Evolutionary conservation across 2,329 filamentous ascomycete species (phyloP).

Genomic region (Monosporascus sp.): DNA sequence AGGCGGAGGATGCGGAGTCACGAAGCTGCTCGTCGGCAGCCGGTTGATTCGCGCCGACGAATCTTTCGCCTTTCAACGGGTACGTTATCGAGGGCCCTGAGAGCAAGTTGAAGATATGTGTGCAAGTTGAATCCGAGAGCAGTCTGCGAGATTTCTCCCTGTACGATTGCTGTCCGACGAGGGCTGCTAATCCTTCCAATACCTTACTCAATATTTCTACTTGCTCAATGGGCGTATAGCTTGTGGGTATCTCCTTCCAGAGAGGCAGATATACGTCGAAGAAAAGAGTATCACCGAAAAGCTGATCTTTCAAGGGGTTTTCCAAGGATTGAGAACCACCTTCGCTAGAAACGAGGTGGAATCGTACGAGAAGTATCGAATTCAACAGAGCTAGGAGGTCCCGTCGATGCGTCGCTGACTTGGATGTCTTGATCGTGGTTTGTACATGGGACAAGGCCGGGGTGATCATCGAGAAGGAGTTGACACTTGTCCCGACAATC

Average conservation of each 20-base stretch:
- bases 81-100: constrained; percentile 18
- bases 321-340: background rate
- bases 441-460: constrained; percentile 44
- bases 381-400: constrained; percentile 48
- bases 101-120: constrained; percentile 21
- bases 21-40: constrained; percentile 15
- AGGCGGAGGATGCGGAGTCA: constrained; percentile 18
- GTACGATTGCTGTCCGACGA: constrained; percentile 22
- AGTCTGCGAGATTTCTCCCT: constrained; percentile 10
- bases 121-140: constrained; percentile 22
- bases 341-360: constrained; percentile 14
- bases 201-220: constrained; percentile 19
- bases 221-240: constrained; percentile 13
- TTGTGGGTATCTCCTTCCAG: constrained; percentile 17
- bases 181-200: constrained; percentile 22
- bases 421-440: constrained; percentile 45
- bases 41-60: constrained; percentile 7
- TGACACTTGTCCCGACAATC: constrained; percentile 42
- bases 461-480: constrained; percentile 43
- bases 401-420: constrained; percentile 44
- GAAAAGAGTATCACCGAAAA: constrained; percentile 26
- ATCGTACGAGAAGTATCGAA: constrained; percentile 36
- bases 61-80: constrained; percentile 17
- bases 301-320: constrained; percentile 18
- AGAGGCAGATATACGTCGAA: constrained; percentile 20